These are phyloP conservation scores for Kregervanrija delftensis DNA, from an alignment of 805 yeast genomes.

Conservation along the genomic window DNA sequence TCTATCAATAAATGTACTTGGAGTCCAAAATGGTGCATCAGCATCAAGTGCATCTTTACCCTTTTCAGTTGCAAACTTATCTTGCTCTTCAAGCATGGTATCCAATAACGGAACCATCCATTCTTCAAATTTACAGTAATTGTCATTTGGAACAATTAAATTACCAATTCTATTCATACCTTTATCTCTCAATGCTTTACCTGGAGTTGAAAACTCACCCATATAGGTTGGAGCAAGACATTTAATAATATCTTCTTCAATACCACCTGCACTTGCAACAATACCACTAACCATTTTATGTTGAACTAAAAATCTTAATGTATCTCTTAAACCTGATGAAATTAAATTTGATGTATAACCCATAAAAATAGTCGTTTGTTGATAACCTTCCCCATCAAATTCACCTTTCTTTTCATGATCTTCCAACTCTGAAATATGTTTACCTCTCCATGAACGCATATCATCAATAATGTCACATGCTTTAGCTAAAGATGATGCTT, in stretches of 20 bases:
- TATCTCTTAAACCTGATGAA: slow-evolving; percentile 89
- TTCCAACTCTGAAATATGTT: slow-evolving; percentile 56
- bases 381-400: slow-evolving; percentile 71
- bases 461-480: slow-evolving; percentile 91
- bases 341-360: slow-evolving; percentile 97
- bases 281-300: slow-evolving; percentile 91
- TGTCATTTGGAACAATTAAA: slow-evolving; percentile 93
- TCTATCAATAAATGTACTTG: slow-evolving; percentile 86
- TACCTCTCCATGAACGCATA: slow-evolving; percentile 93
- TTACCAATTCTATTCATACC: slow-evolving; percentile 99
- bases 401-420: slow-evolving; percentile 70
- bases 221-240: slow-evolving; percentile 93
- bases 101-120: slow-evolving; percentile 97
- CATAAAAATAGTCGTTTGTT: slow-evolving; percentile 84
- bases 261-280: slow-evolving; percentile 97
- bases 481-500: slow-evolving; percentile 76
- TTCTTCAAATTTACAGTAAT: slow-evolving; percentile 95
- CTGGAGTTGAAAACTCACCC: slow-evolving; percentile 84
- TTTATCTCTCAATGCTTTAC: slow-evolving; percentile 77
- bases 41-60: slow-evolving; percentile 58
- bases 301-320: slow-evolving; percentile 82
- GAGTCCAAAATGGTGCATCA: slow-evolving; percentile 81
- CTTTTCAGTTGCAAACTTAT: slow-evolving; percentile 46
- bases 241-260: slow-evolving; percentile 95
- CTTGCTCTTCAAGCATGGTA: slow-evolving; percentile 83